Conservation (phyloP, 2,329 filamentous ascomycete species). For the Penicillium carneum region DNA sequence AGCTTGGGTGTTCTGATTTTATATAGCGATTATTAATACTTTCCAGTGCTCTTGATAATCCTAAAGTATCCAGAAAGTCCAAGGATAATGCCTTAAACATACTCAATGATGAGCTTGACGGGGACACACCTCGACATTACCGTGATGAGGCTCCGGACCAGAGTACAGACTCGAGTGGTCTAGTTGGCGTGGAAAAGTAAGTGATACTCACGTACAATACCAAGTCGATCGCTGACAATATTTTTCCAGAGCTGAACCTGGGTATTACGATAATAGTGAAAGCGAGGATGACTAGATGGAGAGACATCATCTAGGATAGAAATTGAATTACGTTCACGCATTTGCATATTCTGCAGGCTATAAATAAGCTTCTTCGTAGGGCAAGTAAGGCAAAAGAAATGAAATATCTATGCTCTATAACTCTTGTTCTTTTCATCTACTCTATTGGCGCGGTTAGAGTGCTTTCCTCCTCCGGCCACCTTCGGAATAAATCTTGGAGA, state of each 20-base stretch:
- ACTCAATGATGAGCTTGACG: constrained; percentile 32
- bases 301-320: background rate
- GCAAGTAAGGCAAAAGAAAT: background rate
- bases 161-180: constrained; percentile 24
- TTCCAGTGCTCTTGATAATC: constrained; percentile 28
- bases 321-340: background rate
- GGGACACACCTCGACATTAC: constrained; percentile 28
- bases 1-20: background rate
- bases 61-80: constrained; percentile 33
- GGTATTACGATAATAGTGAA: constrained; percentile 21
- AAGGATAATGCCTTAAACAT: constrained; percentile 39
- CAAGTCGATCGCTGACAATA: background rate
- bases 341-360: background rate
- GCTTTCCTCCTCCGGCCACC: constrained; percentile 55
- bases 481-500: constrained; percentile 62
- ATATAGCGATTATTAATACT: background rate
- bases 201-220: background rate
- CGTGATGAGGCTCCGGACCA: constrained; percentile 13
- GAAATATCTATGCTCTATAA: background rate
- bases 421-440: constrained; percentile 1
- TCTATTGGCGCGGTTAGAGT: constrained; percentile 11
- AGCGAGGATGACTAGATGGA: background rate
- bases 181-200: constrained; percentile 32
- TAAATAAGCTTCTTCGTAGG: background rate
- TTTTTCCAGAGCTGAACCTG: constrained; percentile 26